Percentiles rank a stretch among this genome's conserved stretches.
These are phyloP conservation scores for Salix brachista DNA, from an alignment of 345 rosid genomes.

Conservation along the genomic window DNA sequence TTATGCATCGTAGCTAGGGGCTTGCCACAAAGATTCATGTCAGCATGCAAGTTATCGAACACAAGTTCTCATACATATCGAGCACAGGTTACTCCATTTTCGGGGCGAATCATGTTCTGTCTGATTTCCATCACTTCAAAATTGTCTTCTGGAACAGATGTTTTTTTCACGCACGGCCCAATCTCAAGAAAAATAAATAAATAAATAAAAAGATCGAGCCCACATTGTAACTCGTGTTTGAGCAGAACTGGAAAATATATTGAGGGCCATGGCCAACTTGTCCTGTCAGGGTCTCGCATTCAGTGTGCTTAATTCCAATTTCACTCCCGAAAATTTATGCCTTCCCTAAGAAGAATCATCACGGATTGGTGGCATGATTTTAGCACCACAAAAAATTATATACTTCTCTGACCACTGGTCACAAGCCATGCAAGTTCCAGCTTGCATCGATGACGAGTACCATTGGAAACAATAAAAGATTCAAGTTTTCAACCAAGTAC, in stretches of 20 bases:
- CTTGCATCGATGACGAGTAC: too few relatives aligned
- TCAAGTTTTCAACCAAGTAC: not conserved
- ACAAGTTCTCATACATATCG: not conserved
- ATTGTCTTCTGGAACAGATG: too few relatives aligned
- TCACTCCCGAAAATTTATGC: not conserved
- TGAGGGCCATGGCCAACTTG: too few relatives aligned
- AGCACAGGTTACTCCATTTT: not conserved
- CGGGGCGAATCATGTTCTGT: not conserved
- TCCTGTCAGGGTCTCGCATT: not conserved
- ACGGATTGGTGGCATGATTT: not conserved
- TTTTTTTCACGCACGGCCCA: too few relatives aligned
- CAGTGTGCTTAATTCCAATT: not conserved
- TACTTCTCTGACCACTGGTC: not conserved
- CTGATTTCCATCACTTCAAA: too few relatives aligned
- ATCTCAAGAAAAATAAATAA: too few relatives aligned
- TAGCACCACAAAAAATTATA: not conserved
- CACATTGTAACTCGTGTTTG: not conserved
- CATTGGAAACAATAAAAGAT: too few relatives aligned
- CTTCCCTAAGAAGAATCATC: not conserved
- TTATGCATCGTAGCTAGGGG: too few relatives aligned
- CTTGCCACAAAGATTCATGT: not conserved
- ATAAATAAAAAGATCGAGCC: too few relatives aligned
- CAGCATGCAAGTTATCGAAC: not conserved
- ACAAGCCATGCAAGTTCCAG: too few relatives aligned
- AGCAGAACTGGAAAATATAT: too few relatives aligned